phyloP scores from a whole-genome alignment of 2,329 filamentous ascomycete species.

The Phyllosticta citrichinensis region DNA sequence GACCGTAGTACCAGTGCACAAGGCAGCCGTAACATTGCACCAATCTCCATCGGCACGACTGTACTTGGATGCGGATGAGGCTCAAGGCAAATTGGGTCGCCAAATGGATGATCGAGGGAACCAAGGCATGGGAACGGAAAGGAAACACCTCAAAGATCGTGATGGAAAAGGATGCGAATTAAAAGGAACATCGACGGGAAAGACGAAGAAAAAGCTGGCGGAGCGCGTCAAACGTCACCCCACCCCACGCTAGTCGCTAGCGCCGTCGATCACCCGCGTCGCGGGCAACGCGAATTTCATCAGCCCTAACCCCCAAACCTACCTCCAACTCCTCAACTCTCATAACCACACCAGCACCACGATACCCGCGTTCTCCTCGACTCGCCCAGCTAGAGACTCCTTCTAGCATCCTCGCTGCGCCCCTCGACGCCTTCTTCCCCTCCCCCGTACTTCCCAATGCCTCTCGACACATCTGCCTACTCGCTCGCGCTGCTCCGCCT shows the following conservation, averaged over 20 bases:
- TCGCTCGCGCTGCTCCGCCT: slow-evolving; percentile 61
- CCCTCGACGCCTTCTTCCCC: background rate
- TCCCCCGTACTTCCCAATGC: slow-evolving; percentile 48
- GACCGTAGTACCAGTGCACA: too few species aligned
- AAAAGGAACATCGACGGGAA: background rate
- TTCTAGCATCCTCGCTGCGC: background rate
- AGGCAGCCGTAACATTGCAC: too few species aligned
- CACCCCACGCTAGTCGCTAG: background rate
- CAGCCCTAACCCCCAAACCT: background rate
- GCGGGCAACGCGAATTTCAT: slow-evolving; percentile 2
- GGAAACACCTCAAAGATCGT: too few species aligned
- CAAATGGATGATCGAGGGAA: too few species aligned
- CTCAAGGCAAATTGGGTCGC: too few species aligned
- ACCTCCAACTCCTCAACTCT: background rate
- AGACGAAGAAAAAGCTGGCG: background rate
- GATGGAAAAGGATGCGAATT: too few species aligned
- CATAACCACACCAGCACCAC: slow-evolving; percentile 1
- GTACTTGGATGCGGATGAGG: too few species aligned
- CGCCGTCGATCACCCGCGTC: slow-evolving; percentile 7
- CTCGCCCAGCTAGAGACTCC: background rate
- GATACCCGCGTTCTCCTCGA: background rate
- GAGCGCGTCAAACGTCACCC: background rate
- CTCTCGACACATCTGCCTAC: slow-evolving; percentile 90
- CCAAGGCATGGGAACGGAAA: too few species aligned
- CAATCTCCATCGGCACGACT: too few species aligned